Evolutionary conservation across 2,329 filamentous ascomycete genomes (phyloP), one percentile per base, ranked within the genome.

Genomic region (Hypoxylon sp.): DNA sequence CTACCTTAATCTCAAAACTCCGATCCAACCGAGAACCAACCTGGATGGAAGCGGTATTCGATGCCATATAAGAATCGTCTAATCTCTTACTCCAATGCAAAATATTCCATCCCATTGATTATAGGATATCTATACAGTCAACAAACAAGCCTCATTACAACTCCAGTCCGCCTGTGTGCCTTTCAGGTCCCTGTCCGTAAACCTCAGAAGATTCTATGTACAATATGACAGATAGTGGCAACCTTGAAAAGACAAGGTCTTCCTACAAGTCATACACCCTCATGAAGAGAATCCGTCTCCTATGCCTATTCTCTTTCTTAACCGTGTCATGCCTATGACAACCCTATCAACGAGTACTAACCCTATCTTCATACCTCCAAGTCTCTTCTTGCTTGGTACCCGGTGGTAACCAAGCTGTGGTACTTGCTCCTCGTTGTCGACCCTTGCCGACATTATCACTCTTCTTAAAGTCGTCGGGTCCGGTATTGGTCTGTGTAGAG

Each of bases 351-450:
- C 30, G 51, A 27, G 50, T 36, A 45, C 29, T 63, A 41, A 65
- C 60, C 41, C 70, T 69, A 62, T 83, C 80, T 45, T 69, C 72
- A 17, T 69, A 68, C 58, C 76, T 77, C 92, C 91, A 96, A 2
- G 90, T 96, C 41, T 91, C 88, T 69, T 96, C 89, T 69, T 93
- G 89, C 67, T 84, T 91, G 1, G 90, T 96, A 5, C 91, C 90
- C 0, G 88, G 87, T 12, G 88, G 82, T 51, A 95, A 73, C 84
- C 89, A 93, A 23, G 72, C 71, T 19, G 76, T 75, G 59, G 78
- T 79, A 62, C 75, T 78, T 35, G 61, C 63, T 11, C 74, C 75
- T 35, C 78, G 75, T 13, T 70, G 69, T 26, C 74, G 70, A 2
- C 71, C 68, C 52, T 63, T 68, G 15, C 70, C 69, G 30, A 63